These are phyloP conservation scores for Mycena galopus DNA, from an alignment of 768 basidiomycete genomes.

Conservation along the genomic window DNA sequence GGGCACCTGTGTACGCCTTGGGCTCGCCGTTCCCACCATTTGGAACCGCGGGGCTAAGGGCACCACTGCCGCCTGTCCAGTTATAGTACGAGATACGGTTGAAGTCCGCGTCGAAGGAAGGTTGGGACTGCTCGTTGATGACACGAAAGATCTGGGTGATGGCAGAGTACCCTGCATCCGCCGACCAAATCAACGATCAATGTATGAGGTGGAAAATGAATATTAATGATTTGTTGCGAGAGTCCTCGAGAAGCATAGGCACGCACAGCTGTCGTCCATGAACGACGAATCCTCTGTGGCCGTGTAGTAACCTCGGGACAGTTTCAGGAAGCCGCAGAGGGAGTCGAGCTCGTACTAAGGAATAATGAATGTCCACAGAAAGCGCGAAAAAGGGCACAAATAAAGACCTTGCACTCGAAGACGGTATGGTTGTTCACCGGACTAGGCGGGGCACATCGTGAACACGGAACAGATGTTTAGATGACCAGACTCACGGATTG, in stretches of 20 bases:
- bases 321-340: slow-evolving; percentile 82
- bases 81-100: slow-evolving; percentile 85
- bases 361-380: too few species aligned
- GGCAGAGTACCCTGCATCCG: slow-evolving; percentile 69
- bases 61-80: slow-evolving; percentile 80
- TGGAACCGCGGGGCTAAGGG: slow-evolving; percentile 71
- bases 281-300: slow-evolving; percentile 80
- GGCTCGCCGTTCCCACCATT: slow-evolving; percentile 84
- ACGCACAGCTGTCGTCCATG: slow-evolving; percentile 77
- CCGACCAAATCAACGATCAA: too few species aligned
- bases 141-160: slow-evolving; percentile 81
- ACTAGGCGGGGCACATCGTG: too few species aligned
- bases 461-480: not conserved
- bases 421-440: slow-evolving; percentile 78
- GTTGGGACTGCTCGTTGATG: slow-evolving; percentile 82
- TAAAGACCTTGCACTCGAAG: slow-evolving; percentile 91
- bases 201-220: too few species aligned
- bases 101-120: slow-evolving; percentile 77
- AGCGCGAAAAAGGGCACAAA: too few species aligned
- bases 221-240: too few species aligned
- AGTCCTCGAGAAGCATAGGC: too few species aligned
- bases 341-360: slow-evolving; percentile 91
- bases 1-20: slow-evolving; percentile 75
- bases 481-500: slow-evolving; percentile 71
- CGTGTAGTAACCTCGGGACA: slow-evolving; percentile 79